phyloP scores from a whole-genome alignment of 352 stramenopile species.

The Peronospora destructor region DNA sequence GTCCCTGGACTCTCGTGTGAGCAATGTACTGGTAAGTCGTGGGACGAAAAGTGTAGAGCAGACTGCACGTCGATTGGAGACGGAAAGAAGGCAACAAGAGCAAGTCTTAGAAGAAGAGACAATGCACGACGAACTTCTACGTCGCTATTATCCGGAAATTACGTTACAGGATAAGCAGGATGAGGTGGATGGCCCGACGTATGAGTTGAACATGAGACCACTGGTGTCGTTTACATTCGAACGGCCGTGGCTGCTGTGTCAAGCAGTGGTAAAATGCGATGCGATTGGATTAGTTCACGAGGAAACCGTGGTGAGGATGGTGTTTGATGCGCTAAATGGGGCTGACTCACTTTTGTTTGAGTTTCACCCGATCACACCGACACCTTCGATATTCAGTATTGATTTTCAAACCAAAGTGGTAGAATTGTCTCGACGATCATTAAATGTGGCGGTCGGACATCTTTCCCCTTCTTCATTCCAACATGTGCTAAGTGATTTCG shows the following conservation, averaged over 20 bases:
- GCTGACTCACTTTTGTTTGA: slow-evolving; percentile 52
- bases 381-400: slow-evolving; percentile 27
- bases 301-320: slow-evolving; percentile 34
- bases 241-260: slow-evolving; percentile 32
- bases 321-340: slow-evolving; percentile 54
- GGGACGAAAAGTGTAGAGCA: not conserved
- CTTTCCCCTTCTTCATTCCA: slow-evolving; percentile 42
- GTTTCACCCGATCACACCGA: slow-evolving; percentile 5
- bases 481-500: slow-evolving; percentile 29
- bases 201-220: slow-evolving; percentile 9
- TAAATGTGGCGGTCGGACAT: slow-evolving; percentile 33
- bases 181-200: slow-evolving; percentile 11
- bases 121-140: slow-evolving; percentile 31
- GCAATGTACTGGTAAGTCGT: not conserved
- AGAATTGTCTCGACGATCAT: slow-evolving; percentile 22
- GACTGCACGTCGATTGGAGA: slow-evolving; percentile 1
- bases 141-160: slow-evolving; percentile 36
- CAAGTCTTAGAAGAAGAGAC: slow-evolving; percentile 10
- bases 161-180: slow-evolving; percentile 4
- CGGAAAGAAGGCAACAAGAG: slow-evolving; percentile 6
- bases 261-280: slow-evolving; percentile 16
- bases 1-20: slow-evolving; percentile 10
- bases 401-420: slow-evolving; percentile 27
- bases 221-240: slow-evolving; percentile 28
- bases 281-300: slow-evolving; percentile 39